phyloP scores from a whole-genome alignment of 164 flowering plant genomes.

The Vitis labrusca region DNA sequence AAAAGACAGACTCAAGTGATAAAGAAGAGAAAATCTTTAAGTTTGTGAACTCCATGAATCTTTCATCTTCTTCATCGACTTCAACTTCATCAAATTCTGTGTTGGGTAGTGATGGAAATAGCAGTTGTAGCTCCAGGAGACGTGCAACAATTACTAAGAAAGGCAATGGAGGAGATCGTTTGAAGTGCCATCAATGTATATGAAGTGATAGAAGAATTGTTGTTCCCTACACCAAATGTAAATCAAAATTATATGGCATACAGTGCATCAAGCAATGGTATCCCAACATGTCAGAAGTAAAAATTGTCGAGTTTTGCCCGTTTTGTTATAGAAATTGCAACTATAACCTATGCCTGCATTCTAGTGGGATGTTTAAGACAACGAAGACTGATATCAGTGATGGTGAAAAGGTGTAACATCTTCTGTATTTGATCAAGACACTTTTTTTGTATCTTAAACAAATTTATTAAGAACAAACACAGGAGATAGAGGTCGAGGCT shows the following conservation, averaged over 20 bases:
- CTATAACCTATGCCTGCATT: slow-evolving; percentile 59
- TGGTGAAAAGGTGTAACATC: slow-evolving; percentile 42
- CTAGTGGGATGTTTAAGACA: slow-evolving; percentile 43
- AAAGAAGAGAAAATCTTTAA: slow-evolving; percentile 2
- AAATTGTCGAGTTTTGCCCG: slow-evolving; percentile 57
- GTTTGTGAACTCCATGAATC: not conserved
- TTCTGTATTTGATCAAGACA: slow-evolving; percentile 41
- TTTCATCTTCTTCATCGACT: slow-evolving; percentile 16
- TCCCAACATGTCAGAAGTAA: slow-evolving; percentile 42
- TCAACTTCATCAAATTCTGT: slow-evolving; percentile 14
- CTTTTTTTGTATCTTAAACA: slow-evolving; percentile 58
- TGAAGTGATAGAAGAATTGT: slow-evolving; percentile 34
- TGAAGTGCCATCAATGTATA: slow-evolving; percentile 62
- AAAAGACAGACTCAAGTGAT: no score
- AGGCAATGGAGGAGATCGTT: not conserved
- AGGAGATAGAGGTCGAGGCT: slow-evolving; percentile 22
- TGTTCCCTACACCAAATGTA: slow-evolving; percentile 53
- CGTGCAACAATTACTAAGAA: not conserved
- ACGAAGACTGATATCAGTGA: slow-evolving; percentile 32
- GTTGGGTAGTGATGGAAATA: slow-evolving; percentile 6
- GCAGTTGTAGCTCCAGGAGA: not conserved
- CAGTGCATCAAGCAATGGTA: slow-evolving; percentile 62
- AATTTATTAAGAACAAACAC: slow-evolving; percentile 50
- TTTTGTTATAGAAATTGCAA: slow-evolving; percentile 71
- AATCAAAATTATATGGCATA: slow-evolving; percentile 43